Percentiles rank a stretch among this genome's conserved stretches.
Conservation (phyloP, 306 rosid genomes). For the Hippophae gyantsensis region DNA sequence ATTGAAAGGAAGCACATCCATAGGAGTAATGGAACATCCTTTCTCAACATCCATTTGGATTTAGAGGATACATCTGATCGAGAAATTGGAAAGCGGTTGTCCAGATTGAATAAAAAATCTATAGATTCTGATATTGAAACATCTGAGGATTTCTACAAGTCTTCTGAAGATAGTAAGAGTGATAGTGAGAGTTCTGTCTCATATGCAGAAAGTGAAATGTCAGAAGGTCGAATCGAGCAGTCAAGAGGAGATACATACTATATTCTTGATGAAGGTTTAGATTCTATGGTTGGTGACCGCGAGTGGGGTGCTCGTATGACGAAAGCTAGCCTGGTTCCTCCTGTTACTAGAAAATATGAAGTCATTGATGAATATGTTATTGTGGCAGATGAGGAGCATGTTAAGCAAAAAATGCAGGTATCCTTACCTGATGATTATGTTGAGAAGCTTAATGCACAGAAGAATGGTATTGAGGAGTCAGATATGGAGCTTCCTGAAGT, state of each 20-base stretch:
- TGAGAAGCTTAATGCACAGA: conserved; percentile 81
- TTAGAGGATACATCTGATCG: conserved; percentile 72
- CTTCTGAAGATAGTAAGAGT: conserved; percentile 73
- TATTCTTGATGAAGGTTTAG: conserved; percentile 39
- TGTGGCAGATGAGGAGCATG: conserved; percentile 91
- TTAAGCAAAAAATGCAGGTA: conserved; percentile 79
- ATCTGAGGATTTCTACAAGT: conserved; percentile 69
- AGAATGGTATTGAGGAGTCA: conserved; percentile 89
- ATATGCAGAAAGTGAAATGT: conserved; percentile 59
- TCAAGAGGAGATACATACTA: conserved; percentile 47
- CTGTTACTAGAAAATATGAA: conserved; percentile 92
- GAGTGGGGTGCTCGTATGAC: conserved; percentile 99
- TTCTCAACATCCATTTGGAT: conserved; percentile 45
- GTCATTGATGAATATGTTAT: conserved; percentile 74
- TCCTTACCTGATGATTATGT: conserved; percentile 92
- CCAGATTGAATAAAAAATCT: conserved; percentile 65
- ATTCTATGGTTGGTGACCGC: conserved; percentile 66
- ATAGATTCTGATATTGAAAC: conserved; percentile 84
- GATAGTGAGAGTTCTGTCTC: conserved; percentile 54
- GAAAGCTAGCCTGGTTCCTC: conserved; percentile 96
- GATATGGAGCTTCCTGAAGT: conserved; percentile 99
- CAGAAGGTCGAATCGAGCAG: conserved; percentile 39
- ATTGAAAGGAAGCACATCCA: conserved; percentile 55
- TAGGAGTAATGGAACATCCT: conserved; percentile 55
- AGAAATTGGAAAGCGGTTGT: conserved; percentile 74